These are phyloP conservation scores for Cladochytrium replicatum DNA, from an alignment of 192 early-diverging fungal species.

Conservation along the genomic window DNA sequence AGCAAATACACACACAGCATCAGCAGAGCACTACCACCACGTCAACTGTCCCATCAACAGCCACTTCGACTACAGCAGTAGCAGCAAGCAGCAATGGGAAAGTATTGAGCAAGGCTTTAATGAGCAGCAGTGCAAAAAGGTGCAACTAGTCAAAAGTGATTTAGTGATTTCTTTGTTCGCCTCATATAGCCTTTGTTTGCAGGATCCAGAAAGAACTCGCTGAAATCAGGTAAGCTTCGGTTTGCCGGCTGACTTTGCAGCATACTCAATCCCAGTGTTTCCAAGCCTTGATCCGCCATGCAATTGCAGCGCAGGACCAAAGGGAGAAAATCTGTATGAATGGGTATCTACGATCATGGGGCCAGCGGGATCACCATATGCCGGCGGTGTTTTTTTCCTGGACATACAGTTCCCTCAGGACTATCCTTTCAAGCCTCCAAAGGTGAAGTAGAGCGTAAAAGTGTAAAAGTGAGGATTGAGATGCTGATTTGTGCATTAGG, in stretches of 20 bases:
- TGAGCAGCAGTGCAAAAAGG: slow-evolving; percentile 25
- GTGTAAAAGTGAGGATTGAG: neutral
- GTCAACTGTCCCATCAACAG: too few relatives aligned
- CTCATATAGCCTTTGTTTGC: neutral
- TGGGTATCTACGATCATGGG: slow-evolving; percentile 94
- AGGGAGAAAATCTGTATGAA: slow-evolving; percentile 91
- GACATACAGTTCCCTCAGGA: slow-evolving; percentile 87
- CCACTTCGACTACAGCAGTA: too few relatives aligned
- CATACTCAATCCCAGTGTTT: neutral
- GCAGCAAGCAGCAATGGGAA: too few relatives aligned
- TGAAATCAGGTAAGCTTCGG: slow-evolving; percentile 49
- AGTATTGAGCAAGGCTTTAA: neutral
- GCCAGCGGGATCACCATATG: slow-evolving; percentile 79
- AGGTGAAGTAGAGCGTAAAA: slow-evolving; percentile 34
- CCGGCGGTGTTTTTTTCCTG: slow-evolving; percentile 82
- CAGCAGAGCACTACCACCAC: too few relatives aligned
- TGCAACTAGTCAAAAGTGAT: neutral
- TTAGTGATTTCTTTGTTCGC: neutral
- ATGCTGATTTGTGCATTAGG: slow-evolving; percentile 30
- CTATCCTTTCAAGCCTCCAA: slow-evolving; percentile 95
- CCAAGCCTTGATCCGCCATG: slow-evolving; percentile 79
- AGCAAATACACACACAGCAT: too few relatives aligned
- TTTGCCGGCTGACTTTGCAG: neutral
- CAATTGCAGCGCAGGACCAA: slow-evolving; percentile 92
- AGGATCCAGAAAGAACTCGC: slow-evolving; percentile 95